These are phyloP conservation scores for Lophiotrema nucula DNA, from an alignment of 495 filamentous ascomycete genomes.

Conservation along the genomic window DNA sequence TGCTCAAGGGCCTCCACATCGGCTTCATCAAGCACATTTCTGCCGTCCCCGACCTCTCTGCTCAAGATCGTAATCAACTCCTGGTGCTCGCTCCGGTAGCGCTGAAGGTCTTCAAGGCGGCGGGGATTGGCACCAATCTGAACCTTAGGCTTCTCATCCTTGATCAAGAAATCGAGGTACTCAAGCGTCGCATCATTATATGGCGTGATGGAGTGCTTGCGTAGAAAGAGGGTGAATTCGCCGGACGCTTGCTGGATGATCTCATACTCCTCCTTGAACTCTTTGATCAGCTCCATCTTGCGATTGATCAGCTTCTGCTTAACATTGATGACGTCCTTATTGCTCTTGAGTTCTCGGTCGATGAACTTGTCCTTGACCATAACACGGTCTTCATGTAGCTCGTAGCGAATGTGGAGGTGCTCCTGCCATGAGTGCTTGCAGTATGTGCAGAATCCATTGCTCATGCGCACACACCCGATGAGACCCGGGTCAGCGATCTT, in stretches of 20 bases:
- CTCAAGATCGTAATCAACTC: no score
- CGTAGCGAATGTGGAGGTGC: neutral
- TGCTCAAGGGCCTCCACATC: no score
- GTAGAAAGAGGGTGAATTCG: slow-evolving; percentile 43
- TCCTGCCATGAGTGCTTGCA: slow-evolving; percentile 3
- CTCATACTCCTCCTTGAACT: slow-evolving; percentile 38
- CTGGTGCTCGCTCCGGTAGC: no score
- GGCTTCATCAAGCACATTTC: no score
- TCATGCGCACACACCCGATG: no score
- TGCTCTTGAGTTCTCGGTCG: neutral
- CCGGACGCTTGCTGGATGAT: slow-evolving; percentile 41
- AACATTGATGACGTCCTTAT: neutral
- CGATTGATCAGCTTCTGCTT: neutral
- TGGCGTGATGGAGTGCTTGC: slow-evolving; percentile 40
- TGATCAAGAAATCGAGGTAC: slow-evolving; percentile 44
- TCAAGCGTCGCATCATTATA: slow-evolving; percentile 46
- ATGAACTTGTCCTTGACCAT: neutral
- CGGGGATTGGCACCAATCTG: neutral
- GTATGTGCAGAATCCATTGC: neutral
- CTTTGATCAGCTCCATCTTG: slow-evolving; percentile 28
- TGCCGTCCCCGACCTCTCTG: no score
- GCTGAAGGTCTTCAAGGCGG: slow-evolving; percentile 1
- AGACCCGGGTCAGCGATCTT: no score
- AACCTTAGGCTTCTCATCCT: slow-evolving; percentile 33
- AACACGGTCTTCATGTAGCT: neutral